Conservation (phyloP, 2,329 filamentous ascomycete species). For the Elsinoe arachidis region DNA sequence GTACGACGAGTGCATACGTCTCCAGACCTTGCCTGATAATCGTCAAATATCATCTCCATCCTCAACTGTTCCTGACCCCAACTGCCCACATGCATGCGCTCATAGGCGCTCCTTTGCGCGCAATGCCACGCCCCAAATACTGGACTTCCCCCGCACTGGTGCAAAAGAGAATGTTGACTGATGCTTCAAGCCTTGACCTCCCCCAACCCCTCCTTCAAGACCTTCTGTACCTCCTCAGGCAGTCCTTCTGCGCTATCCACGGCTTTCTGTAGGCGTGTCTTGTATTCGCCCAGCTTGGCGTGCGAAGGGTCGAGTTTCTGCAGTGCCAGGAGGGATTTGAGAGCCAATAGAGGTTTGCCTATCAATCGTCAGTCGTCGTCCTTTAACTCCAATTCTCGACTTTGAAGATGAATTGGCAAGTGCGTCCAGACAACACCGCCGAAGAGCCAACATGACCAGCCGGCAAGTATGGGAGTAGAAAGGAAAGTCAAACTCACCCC, state of each 20-base stretch:
- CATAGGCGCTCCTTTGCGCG: background rate
- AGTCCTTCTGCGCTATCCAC: conserved; percentile 50
- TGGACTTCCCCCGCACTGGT: too few species aligned
- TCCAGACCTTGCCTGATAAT: too few species aligned
- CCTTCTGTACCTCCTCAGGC: conserved; percentile 55
- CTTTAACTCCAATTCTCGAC: conserved; percentile 12
- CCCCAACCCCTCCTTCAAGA: conserved; percentile 47
- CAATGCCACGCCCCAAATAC: too few species aligned
- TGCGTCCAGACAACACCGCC: too few species aligned
- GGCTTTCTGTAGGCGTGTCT: conserved; percentile 18
- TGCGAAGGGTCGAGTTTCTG: conserved; percentile 59
- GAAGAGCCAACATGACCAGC: too few species aligned
- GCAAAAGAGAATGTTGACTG: too few species aligned
- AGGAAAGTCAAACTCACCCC: conserved; percentile 51
- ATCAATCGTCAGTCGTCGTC: conserved; percentile 14
- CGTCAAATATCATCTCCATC: too few species aligned
- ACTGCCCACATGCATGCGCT: too few species aligned
- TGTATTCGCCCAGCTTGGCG: conserved; percentile 67
- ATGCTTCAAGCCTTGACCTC: conserved; percentile 35
- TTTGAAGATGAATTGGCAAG: too few species aligned
- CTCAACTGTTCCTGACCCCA: too few species aligned
- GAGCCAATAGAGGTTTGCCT: conserved; percentile 78
- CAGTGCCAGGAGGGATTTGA: conserved; percentile 74
- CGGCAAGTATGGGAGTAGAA: too few species aligned
- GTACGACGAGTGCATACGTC: too few species aligned